Conservation (phyloP, 2,329 filamentous ascomycete species). For the Biscogniauxia marginata region DNA sequence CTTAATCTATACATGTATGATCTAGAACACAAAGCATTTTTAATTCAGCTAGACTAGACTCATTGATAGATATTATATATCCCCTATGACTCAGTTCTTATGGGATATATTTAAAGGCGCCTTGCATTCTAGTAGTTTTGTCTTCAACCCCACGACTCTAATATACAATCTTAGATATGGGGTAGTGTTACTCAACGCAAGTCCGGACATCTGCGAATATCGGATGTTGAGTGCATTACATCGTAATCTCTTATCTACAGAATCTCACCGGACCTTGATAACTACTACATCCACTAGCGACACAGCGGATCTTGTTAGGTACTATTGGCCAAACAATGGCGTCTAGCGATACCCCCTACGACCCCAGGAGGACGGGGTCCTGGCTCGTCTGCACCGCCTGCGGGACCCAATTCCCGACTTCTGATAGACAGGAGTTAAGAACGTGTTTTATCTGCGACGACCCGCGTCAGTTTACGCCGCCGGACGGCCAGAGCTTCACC, state of each 20-base stretch:
- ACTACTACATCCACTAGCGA: background rate
- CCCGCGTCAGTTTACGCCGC: conserved; percentile 67
- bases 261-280: background rate
- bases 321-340: too few relatives aligned
- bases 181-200: background rate
- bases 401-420: conserved; percentile 65
- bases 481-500: conserved; percentile 64
- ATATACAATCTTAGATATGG: background rate
- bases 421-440: conserved; percentile 46
- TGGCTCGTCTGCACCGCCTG: conserved; percentile 65
- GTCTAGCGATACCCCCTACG: conserved; percentile 14
- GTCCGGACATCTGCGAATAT: background rate
- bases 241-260: background rate
- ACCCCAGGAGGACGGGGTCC: conserved; percentile 23
- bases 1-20: background rate
- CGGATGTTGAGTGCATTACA: background rate
- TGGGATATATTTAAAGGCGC: too few relatives aligned
- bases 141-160: too few relatives aligned
- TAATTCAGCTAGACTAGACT: background rate
- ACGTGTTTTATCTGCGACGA: conserved; percentile 73
- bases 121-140: too few relatives aligned
- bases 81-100: too few relatives aligned
- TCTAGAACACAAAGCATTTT: background rate
- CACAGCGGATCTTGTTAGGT: background rate
- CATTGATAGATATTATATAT: too few relatives aligned